These are phyloP conservation scores for Phytophthora cajani DNA, from an alignment of 352 stramenopile species.

Conservation along the genomic window DNA sequence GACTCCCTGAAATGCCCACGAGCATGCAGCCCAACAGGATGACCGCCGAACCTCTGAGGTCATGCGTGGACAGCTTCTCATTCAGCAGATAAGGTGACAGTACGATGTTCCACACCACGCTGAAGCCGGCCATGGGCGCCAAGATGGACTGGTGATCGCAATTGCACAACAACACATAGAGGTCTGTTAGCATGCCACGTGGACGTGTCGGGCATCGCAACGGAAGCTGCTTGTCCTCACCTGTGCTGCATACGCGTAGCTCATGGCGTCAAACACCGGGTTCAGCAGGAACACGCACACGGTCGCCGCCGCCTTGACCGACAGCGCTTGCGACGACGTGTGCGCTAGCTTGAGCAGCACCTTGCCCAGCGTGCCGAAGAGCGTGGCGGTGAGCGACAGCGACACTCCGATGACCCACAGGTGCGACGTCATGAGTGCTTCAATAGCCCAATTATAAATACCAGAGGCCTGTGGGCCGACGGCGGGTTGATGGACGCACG, in stretches of 20 bases:
- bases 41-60: constrained; percentile 74
- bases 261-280: constrained; percentile 87
- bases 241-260: constrained; percentile 86
- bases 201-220: background rate
- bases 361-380: constrained; percentile 88
- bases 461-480: constrained; percentile 9
- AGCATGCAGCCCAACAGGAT: constrained; percentile 81
- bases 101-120: constrained; percentile 90
- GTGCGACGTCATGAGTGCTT: constrained; percentile 38
- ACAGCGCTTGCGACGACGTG: constrained; percentile 60
- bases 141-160: constrained; percentile 69
- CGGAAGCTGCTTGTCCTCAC: constrained; percentile 29
- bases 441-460: constrained; percentile 29
- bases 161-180: constrained; percentile 26
- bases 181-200: constrained; percentile 30
- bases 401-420: constrained; percentile 83
- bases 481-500: constrained; percentile 11
- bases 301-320: constrained; percentile 72
- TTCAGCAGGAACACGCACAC: constrained; percentile 87
- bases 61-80: constrained; percentile 78
- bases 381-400: constrained; percentile 81
- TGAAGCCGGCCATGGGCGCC: constrained; percentile 87
- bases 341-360: constrained; percentile 89
- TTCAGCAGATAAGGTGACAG: constrained; percentile 83
- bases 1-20: constrained; percentile 82